These are phyloP conservation scores for Saturnispora diversa DNA, from an alignment of 805 yeast species.

Conservation along the genomic window DNA sequence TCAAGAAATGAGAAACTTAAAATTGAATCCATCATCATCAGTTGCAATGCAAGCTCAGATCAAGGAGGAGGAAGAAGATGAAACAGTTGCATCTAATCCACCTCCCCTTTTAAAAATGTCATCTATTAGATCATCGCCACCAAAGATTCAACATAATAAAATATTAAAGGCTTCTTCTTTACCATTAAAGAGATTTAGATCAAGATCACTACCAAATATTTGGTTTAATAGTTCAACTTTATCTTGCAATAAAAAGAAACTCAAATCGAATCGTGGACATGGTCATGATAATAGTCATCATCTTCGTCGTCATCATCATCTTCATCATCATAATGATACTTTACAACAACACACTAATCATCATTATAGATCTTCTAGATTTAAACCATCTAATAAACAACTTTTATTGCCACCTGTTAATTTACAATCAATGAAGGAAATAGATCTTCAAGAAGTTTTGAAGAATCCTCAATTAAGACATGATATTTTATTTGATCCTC, in stretches of 20 bases:
- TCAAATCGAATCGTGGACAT: slow-evolving; percentile 1
- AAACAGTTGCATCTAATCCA: background rate
- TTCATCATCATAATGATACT: background rate
- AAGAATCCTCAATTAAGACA: slow-evolving; percentile 90
- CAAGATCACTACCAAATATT: slow-evolving; percentile 31
- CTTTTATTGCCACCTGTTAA: slow-evolving; percentile 67
- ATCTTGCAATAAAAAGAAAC: background rate
- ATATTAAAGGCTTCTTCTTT: slow-evolving; percentile 11
- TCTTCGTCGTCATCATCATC: slow-evolving; percentile 4
- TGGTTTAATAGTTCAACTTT: slow-evolving; percentile 20
- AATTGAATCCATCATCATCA: background rate
- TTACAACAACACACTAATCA: slow-evolving; percentile 7
- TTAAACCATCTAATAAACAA: slow-evolving; percentile 9
- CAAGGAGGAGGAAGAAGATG: background rate
- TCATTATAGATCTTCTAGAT: background rate
- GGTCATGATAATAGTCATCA: slow-evolving; percentile 1
- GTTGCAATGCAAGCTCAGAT: slow-evolving; percentile 7
- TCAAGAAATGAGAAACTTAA: slow-evolving; percentile 2
- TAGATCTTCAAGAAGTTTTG: slow-evolving; percentile 79
- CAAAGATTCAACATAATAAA: slow-evolving; percentile 2
- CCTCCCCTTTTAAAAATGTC: background rate
- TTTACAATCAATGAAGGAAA: slow-evolving; percentile 71
- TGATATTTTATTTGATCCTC: slow-evolving; percentile 88
- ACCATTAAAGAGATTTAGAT: slow-evolving; percentile 25
- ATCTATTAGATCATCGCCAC: background rate